These are phyloP conservation scores for Polyporus arcularius DNA, from an alignment of 768 basidiomycete species.

Conservation along the genomic window DNA sequence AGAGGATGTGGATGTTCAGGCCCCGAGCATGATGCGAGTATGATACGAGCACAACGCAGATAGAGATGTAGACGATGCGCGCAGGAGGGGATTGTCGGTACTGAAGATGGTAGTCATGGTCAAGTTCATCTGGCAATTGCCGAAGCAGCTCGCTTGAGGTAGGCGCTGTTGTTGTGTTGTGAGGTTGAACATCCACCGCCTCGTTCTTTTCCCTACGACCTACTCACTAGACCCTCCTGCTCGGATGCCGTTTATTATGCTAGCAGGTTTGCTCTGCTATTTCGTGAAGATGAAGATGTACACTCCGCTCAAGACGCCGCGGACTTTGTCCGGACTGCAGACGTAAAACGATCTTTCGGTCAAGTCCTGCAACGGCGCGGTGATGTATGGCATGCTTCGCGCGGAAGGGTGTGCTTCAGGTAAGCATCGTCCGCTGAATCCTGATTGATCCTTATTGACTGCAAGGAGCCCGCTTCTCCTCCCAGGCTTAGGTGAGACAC, in stretches of 20 bases:
- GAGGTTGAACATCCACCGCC: background rate
- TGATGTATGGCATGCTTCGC: slow-evolving; percentile 1
- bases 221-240: no score
- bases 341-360: background rate
- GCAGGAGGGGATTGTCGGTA: slow-evolving; percentile 10
- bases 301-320: background rate
- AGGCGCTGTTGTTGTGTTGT: slow-evolving; percentile 4
- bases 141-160: slow-evolving; percentile 3
- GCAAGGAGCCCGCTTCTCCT: no score
- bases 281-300: background rate
- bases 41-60: slow-evolving; percentile 8
- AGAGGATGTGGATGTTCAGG: background rate
- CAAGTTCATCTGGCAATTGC: background rate
- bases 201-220: no score
- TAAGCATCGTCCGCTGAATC: no score
- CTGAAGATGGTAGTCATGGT: slow-evolving; percentile 9
- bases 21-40: slow-evolving; percentile 18
- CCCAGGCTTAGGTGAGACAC: no score
- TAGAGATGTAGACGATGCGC: slow-evolving; percentile 1
- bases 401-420: background rate
- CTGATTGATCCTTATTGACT: no score
- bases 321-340: background rate
- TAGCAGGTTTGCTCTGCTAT: no score
- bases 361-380: background rate
- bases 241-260: no score